Percentiles rank a stretch among this genome's conserved stretches.
Conservation (phyloP, 129 eudicot genomes). For the Lactuca saligna region DNA sequence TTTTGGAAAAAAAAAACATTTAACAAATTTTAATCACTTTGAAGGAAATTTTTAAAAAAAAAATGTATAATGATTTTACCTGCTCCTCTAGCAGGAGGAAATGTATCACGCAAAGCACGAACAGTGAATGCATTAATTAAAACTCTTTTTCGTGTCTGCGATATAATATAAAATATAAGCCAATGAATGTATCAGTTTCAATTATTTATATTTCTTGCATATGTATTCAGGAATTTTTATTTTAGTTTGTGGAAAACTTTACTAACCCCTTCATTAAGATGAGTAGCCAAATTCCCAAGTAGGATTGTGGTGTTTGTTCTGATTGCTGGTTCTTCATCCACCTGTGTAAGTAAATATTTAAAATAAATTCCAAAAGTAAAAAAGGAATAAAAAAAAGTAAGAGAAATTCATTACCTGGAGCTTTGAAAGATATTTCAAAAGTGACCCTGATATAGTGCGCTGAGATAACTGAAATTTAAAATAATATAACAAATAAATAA, state of each 20-base stretch:
- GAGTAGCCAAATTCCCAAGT: slow-evolving; percentile 90
- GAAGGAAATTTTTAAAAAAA: not conserved
- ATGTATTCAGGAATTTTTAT: not conserved
- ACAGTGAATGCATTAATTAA: slow-evolving; percentile 95
- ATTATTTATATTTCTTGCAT: not conserved
- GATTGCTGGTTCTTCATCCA: slow-evolving; percentile 96
- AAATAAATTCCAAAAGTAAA: not conserved
- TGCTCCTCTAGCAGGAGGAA: slow-evolving; percentile 97
- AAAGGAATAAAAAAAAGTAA: not conserved
- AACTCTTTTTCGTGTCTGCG: slow-evolving; percentile 93
- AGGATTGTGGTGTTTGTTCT: slow-evolving; percentile 96
- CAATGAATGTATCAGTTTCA: slow-evolving; percentile 19
- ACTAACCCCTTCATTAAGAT: slow-evolving; percentile 97
- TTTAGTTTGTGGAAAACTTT: slow-evolving; percentile 4
- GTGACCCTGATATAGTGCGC: slow-evolving; percentile 85
- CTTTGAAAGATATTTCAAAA: slow-evolving; percentile 92
- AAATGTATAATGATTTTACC: slow-evolving; percentile 40
- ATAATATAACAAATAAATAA: slow-evolving; percentile 15
- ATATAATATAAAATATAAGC: slow-evolving; percentile 39
- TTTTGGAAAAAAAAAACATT: too few relatives aligned
- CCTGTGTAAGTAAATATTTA: slow-evolving; percentile 41
- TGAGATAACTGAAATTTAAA: slow-evolving; percentile 74
- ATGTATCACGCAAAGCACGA: slow-evolving; percentile 96
- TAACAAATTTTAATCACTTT: slow-evolving; percentile 37
- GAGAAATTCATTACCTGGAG: slow-evolving; percentile 42